Percentiles rank a stretch among this genome's conserved stretches.
Conservation (phyloP, 257 asterid genomes). For the Osmanthus fragrans region DNA sequence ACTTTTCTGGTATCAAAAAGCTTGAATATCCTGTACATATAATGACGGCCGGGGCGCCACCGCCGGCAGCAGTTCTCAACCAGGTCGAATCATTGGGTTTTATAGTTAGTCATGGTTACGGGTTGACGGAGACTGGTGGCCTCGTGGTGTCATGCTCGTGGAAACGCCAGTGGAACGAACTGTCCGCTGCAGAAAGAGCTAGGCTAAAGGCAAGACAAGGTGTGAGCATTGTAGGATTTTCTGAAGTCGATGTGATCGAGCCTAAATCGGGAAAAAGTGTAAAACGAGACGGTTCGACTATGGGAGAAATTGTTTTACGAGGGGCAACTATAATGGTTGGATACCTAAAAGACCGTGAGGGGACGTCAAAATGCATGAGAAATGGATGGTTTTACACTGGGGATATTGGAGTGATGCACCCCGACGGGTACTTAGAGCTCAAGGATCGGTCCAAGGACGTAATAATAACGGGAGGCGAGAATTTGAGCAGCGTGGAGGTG, state of each 20-base stretch:
- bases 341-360: constrained; percentile 44
- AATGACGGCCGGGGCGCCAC: constrained; percentile 50
- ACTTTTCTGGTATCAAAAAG: constrained; percentile 16
- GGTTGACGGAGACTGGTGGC: constrained; percentile 52
- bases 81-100: constrained; percentile 33
- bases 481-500: constrained; percentile 58
- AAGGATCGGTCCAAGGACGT: constrained; percentile 51
- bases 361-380: constrained; percentile 40
- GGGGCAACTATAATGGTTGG: constrained; percentile 51
- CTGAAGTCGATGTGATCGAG: constrained; percentile 40
- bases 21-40: constrained; percentile 27
- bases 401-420: constrained; percentile 53
- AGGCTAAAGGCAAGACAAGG: constrained; percentile 46
- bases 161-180: constrained; percentile 36
- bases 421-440: constrained; percentile 52
- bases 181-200: constrained; percentile 28
- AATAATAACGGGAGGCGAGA: constrained; percentile 57
- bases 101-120: constrained; percentile 43
- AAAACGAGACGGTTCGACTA: constrained; percentile 27
- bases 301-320: constrained; percentile 52
- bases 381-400: constrained; percentile 59
- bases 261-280: constrained; percentile 34
- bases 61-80: constrained; percentile 37
- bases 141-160: constrained; percentile 42
- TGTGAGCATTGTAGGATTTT: constrained; percentile 27